A percentile compares a stretch with the other conserved stretches of the same genome.
phyloP scores from a whole-genome alignment of 2,329 filamentous ascomycete species.

The Raffaelea arxii region DNA sequence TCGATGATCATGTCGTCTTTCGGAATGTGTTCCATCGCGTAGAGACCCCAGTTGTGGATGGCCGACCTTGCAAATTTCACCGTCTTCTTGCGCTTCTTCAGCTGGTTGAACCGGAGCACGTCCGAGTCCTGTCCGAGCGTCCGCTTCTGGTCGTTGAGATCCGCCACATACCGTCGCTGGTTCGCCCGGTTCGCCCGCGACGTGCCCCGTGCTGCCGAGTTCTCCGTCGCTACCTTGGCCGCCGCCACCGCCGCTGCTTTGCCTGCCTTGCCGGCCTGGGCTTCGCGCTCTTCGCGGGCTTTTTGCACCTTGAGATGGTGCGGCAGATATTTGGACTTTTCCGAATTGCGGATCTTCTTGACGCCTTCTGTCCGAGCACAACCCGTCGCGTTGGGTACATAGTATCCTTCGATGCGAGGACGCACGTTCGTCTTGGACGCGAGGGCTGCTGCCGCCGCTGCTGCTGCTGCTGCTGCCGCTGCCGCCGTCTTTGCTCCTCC shows the following conservation, averaged over 20 bases:
- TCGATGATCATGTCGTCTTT: slow-evolving; percentile 99
- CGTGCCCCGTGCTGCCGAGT: slow-evolving; percentile 74
- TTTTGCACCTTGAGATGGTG: slow-evolving; percentile 96
- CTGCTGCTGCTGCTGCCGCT: background rate
- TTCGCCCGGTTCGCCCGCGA: slow-evolving; percentile 92
- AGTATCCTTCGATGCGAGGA: slow-evolving; percentile 53
- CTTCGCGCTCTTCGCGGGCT: slow-evolving; percentile 83
- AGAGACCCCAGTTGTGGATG: slow-evolving; percentile 97
- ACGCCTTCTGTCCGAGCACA: slow-evolving; percentile 85
- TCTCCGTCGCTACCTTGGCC: slow-evolving; percentile 66
- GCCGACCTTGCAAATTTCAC: slow-evolving; percentile 96
- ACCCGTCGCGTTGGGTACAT: slow-evolving; percentile 77
- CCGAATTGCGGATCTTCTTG: slow-evolving; percentile 91
- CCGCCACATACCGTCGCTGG: slow-evolving; percentile 86
- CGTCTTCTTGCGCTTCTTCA: slow-evolving; percentile 98
- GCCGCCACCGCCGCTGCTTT: slow-evolving; percentile 60
- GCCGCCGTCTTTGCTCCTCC: background rate
- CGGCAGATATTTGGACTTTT: slow-evolving; percentile 96
- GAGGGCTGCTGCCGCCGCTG: slow-evolving; percentile 14
- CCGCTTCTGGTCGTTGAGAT: slow-evolving; percentile 92
- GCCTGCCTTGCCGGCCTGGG: slow-evolving; percentile 52
- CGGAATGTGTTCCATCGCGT: slow-evolving; percentile 93
- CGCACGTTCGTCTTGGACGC: background rate
- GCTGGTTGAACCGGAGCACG: slow-evolving; percentile 93
- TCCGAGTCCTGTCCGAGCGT: slow-evolving; percentile 75